A percentile compares a stretch with the other conserved stretches of the same genome.
Conservation (phyloP, 2,329 filamentous ascomycete genomes). For the Fusarium aywerte region DNA sequence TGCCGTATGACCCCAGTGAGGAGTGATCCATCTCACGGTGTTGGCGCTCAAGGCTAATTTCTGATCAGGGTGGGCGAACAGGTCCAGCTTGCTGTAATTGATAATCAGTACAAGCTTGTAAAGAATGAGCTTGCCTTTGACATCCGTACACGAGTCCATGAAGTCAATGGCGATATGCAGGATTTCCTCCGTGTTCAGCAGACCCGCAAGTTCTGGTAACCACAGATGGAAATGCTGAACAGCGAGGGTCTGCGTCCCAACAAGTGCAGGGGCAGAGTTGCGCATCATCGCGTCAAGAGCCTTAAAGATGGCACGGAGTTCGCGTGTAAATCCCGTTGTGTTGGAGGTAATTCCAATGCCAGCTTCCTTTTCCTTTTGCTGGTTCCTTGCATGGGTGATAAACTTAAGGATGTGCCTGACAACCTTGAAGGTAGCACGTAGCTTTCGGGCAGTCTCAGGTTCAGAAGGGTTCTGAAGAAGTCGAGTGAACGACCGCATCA, state of each 20-base stretch:
- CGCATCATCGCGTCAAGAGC: conserved; percentile 90
- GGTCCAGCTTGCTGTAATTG: conserved; percentile 84
- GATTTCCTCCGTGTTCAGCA: conserved; percentile 85
- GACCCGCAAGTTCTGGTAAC: conserved; percentile 87
- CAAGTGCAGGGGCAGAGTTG: conserved; percentile 83
- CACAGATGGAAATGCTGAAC: conserved; percentile 98
- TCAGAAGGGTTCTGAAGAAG: conserved; percentile 86
- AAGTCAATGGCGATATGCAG: conserved; percentile 92
- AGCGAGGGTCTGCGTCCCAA: conserved; percentile 93
- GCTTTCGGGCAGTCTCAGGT: conserved; percentile 81
- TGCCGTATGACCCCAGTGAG: conserved; percentile 86
- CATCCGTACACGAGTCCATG: conserved; percentile 86
- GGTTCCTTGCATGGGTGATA: conserved; percentile 86
- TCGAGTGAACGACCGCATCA: conserved; percentile 87
- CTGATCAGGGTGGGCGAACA: conserved; percentile 84
- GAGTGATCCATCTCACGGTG: conserved; percentile 89
- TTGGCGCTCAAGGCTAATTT: conserved; percentile 79
- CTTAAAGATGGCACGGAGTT: conserved; percentile 88
- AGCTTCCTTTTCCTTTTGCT: conserved; percentile 89
- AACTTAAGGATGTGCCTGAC: conserved; percentile 93
- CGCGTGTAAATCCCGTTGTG: conserved; percentile 78
- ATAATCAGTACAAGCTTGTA: conserved; percentile 94
- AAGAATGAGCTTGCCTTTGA: conserved; percentile 89
- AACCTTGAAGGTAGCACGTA: conserved; percentile 94
- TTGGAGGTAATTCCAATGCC: conserved; percentile 84